Evolutionary conservation across 1,284 basidiomycete genomes (phyloP), one percentile per base, ranked within the genome.

Genomic region (Puccinia coronata): DNA sequence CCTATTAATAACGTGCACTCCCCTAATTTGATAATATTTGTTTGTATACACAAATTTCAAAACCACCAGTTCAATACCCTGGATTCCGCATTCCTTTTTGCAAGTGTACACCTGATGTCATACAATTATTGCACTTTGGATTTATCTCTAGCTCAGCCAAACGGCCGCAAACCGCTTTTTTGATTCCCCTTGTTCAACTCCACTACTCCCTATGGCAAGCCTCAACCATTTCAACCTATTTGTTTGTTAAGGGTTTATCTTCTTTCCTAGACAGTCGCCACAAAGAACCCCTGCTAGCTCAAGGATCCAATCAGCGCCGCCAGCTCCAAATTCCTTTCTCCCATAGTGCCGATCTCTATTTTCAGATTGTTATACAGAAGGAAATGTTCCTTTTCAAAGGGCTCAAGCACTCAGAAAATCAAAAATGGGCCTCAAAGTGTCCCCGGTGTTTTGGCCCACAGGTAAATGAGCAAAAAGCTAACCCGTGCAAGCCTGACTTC

Each of bases 121-220:
- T 78, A 8, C 20, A 16, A 25, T 34, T 78, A 12, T 39, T 78
- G 8, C 47, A 47, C 25, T 25, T 34, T 8, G 75, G 75, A 8
- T 77, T 67, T n/a, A 16, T 78, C 12, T n/a, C 76, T n/a, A 36
- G 61, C 31, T 69, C 47, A 2, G 59, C 28, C 8, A 25, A 47
- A 12, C 3, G 41, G n/a, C 76, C 76, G 36, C 36, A 28, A 34
- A 39, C 76, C 0, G 53, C 47, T 4, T 78, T 69, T 43, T 78
- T 49, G 11, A 69, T 78, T 9, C 63, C 23, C 5, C 47, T 78
- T 14, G 28, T 78, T 5, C 76, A 78, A 55, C 70, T 47, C 9
- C 76, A 78, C 51, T 65, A 78, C 36, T 11, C 28, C 20, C 63
- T 78, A 39, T 78, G 49, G 63, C 59, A 76, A 25, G 49, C 59